phyloP scores from a whole-genome alignment of 139 green algal genomes.

The Edaphochlamys debaryana region DNA sequence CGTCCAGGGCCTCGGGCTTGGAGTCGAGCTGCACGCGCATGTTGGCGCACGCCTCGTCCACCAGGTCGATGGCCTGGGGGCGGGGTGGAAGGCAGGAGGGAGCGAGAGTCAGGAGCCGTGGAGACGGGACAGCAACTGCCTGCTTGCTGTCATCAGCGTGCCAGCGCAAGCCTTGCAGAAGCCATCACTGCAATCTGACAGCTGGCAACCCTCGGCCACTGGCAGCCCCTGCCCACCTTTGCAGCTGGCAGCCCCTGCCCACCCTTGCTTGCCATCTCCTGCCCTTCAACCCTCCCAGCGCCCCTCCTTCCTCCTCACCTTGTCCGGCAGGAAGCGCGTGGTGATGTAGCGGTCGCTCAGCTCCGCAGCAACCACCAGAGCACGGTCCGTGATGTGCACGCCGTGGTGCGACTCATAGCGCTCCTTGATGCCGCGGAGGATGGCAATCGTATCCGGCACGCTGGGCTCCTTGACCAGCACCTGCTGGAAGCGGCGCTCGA shows the following conservation, averaged over 20 bases:
- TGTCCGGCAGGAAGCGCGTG: no score
- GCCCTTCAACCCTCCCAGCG: no score
- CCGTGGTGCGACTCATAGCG: constrained; percentile 71
- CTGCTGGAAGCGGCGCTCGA: constrained; percentile 94
- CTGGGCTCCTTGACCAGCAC: constrained; percentile 87
- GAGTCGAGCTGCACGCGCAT: constrained; percentile 66
- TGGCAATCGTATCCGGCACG: constrained; percentile 91
- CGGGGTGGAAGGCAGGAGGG: neutral
- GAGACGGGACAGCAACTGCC: no score
- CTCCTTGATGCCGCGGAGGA: constrained; percentile 93
- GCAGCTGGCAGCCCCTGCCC: no score
- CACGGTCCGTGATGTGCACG: constrained; percentile 68
- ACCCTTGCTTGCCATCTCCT: no score
- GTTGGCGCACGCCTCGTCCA: constrained; percentile 69
- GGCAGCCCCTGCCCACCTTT: no score
- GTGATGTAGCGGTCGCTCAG: constrained; percentile 72
- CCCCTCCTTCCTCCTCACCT: no score
- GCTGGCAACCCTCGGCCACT: no score
- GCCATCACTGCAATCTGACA: no score
- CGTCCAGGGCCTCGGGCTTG: constrained; percentile 87
- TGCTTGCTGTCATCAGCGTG: no score
- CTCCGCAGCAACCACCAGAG: constrained; percentile 70
- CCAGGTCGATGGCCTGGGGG: constrained; percentile 72
- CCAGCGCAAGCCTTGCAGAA: no score
- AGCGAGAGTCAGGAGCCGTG: neutral